These are phyloP conservation scores for Cenchrus purpureus DNA, from an alignment of 176 grass and related monocot genomes.

Conservation along the genomic window DNA sequence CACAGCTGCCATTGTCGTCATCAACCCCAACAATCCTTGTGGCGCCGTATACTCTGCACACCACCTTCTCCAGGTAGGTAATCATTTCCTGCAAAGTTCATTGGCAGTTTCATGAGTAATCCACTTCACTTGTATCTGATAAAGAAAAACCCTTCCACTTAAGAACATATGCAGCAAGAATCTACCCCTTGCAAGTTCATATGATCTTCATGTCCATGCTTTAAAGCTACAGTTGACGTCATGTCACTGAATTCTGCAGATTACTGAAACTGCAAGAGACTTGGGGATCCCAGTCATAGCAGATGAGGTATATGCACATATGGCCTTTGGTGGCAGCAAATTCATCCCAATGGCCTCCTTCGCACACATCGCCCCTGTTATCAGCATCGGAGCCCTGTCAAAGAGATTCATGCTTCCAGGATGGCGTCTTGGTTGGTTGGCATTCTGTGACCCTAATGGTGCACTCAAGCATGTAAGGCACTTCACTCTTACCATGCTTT, in stretches of 20 bases:
- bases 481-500: neutral
- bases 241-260: constrained; percentile 45
- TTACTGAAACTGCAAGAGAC: constrained; percentile 78
- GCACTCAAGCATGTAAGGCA: constrained; percentile 57
- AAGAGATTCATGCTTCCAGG: constrained; percentile 94
- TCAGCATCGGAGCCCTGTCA: constrained; percentile 79
- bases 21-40: constrained; percentile 92
- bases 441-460: constrained; percentile 71
- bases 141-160: neutral
- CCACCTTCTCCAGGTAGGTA: constrained; percentile 82
- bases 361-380: constrained; percentile 66
- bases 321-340: constrained; percentile 68
- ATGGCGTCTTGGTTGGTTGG: constrained; percentile 92
- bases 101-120: neutral
- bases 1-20: constrained; percentile 78
- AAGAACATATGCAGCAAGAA: neutral
- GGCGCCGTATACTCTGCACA: constrained; percentile 61
- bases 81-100: neutral
- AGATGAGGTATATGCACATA: constrained; percentile 85
- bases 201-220: neutral
- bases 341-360: constrained; percentile 82
- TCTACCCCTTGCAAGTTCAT: neutral
- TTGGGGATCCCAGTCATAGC: constrained; percentile 75
- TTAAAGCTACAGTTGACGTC: neutral
- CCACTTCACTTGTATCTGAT: neutral